Percentiles rank a stretch among this genome's conserved stretches.
phyloP scores from a whole-genome alignment of 805 yeast species.

The Suhomyces sp. region DNA sequence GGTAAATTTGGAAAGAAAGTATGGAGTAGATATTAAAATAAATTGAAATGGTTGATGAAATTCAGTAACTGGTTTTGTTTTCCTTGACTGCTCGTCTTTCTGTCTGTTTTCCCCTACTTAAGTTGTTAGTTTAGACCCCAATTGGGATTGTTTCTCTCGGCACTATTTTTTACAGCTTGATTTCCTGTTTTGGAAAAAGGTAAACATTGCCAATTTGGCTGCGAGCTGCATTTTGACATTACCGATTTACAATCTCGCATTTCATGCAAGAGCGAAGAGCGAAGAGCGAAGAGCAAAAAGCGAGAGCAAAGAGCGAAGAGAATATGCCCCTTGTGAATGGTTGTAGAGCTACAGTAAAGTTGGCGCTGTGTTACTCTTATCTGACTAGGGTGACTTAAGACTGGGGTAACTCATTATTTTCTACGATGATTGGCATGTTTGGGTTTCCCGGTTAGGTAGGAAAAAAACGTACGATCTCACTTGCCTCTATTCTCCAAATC shows the following conservation, averaged over 20 bases:
- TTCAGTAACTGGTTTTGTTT: background rate
- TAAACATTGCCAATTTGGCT: slow-evolving; percentile 19
- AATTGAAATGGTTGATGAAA: background rate
- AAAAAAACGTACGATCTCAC: background rate
- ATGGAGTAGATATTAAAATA: background rate
- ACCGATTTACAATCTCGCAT: background rate
- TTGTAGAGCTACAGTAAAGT: background rate
- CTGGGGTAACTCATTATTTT: too few species aligned
- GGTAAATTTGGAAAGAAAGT: background rate
- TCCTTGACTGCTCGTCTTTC: slow-evolving; percentile 1
- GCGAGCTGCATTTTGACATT: slow-evolving; percentile 4
- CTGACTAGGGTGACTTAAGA: too few species aligned
- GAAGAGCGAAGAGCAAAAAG: background rate
- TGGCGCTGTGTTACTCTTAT: too few species aligned
- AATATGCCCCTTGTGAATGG: background rate
- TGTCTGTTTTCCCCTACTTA: background rate
- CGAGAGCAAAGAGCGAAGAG: background rate
- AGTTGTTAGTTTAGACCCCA: slow-evolving; percentile 4
- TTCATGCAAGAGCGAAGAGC: background rate
- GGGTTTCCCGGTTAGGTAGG: background rate
- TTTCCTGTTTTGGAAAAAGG: slow-evolving; percentile 22
- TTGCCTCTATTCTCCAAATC: background rate
- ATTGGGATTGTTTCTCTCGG: slow-evolving; percentile 1
- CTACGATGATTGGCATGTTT: background rate
- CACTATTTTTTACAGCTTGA: slow-evolving; percentile 2